These are phyloP conservation scores for Raffaelea deltoideospora DNA, from an alignment of 2,329 filamentous ascomycete genomes.

Conservation along the genomic window DNA sequence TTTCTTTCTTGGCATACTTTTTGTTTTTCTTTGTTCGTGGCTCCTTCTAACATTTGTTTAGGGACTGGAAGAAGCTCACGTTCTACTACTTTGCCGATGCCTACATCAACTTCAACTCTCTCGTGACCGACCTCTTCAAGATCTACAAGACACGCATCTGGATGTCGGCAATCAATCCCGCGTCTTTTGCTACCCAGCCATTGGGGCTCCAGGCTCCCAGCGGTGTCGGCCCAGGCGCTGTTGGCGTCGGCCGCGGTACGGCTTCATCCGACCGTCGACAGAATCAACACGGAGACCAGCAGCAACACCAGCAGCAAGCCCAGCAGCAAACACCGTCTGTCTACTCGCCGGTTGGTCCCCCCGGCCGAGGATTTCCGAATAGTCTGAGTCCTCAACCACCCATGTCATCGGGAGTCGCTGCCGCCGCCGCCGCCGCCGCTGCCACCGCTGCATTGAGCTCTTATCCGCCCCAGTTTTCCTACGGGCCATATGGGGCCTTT, in stretches of 20 bases:
- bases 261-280: conserved; percentile 33
- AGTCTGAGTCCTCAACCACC: conserved; percentile 10
- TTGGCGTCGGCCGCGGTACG: conserved; percentile 38
- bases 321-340: conserved; percentile 3
- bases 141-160: conserved; percentile 99
- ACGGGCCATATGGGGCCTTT: conserved; percentile 28
- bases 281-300: conserved; percentile 21
- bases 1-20: conserved; percentile 3
- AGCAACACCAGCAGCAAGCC: conserved; percentile 12
- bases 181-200: conserved; percentile 73
- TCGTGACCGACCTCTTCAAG: conserved; percentile 96
- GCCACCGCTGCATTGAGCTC: conserved; percentile 3
- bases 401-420: too few relatives aligned
- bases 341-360: not conserved
- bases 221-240: conserved; percentile 48
- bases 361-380: conserved; percentile 5
- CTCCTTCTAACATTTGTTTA: conserved; percentile 23
- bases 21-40: not conserved
- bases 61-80: conserved; percentile 97
- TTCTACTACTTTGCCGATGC: conserved; percentile 98
- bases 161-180: conserved; percentile 99
- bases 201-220: conserved; percentile 57
- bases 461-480: conserved; percentile 17
- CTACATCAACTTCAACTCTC: conserved; percentile 97
- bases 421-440: conserved; percentile 22